These are phyloP conservation scores for Lasiosphaeria miniovina DNA, from an alignment of 495 filamentous ascomycete genomes.

Conservation along the genomic window DNA sequence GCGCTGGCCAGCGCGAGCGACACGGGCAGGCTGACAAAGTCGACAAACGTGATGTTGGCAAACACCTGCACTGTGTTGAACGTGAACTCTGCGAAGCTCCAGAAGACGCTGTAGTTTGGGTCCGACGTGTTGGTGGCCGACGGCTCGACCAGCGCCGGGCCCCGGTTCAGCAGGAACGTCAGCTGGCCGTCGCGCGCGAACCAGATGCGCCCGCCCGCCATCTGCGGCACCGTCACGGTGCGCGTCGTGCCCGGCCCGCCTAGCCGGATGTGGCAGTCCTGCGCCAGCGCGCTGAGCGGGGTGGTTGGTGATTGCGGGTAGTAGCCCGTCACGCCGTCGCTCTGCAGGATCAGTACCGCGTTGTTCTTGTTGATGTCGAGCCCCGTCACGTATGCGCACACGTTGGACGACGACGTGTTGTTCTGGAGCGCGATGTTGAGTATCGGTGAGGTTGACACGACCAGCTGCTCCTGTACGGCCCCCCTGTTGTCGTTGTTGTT, in stretches of 20 bases:
- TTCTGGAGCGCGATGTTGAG: constrained; percentile 62
- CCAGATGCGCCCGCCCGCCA: constrained; percentile 69
- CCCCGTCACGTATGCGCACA: constrained; percentile 72
- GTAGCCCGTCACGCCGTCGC: constrained; percentile 48
- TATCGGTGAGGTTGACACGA: constrained; percentile 34
- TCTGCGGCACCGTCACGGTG: constrained; percentile 61
- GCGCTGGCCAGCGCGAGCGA: constrained; percentile 57
- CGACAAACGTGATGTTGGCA: constrained; percentile 72
- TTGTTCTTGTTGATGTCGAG: constrained; percentile 59
- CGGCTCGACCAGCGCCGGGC: constrained; percentile 67
- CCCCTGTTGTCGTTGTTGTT: constrained; percentile 17
- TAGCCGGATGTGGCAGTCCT: constrained; percentile 60
- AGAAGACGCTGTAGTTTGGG: constrained; percentile 60
- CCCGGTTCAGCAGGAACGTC: constrained; percentile 68
- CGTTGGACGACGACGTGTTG: constrained; percentile 54
- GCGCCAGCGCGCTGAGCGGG: constrained; percentile 37
- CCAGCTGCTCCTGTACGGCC: constrained; percentile 2
- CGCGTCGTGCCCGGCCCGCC: constrained; percentile 57
- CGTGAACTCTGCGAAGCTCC: constrained; percentile 75
- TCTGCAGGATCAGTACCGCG: constrained; percentile 56
- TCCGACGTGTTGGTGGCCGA: constrained; percentile 63
- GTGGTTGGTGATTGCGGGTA: constrained; percentile 29
- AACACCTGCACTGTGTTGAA: constrained; percentile 65
- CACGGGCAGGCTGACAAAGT: constrained; percentile 68
- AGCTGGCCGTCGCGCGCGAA: constrained; percentile 59